Evolutionary conservation across 768 basidiomycete species (phyloP).

Genomic region (Paxillus rubicundulus): DNA sequence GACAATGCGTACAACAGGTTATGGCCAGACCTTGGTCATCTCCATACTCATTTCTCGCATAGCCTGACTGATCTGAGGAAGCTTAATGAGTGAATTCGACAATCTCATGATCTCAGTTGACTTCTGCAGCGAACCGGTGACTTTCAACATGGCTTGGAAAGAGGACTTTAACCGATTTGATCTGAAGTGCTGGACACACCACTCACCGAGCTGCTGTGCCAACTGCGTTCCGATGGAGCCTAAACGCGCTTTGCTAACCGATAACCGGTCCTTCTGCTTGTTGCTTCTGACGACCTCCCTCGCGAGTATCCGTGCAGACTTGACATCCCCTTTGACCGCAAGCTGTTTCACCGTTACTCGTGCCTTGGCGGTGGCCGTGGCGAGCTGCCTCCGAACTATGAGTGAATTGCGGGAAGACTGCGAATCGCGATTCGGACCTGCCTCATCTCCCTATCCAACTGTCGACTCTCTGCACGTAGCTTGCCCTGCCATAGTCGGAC

Average conservation of each 20-base stretch:
- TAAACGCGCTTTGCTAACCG: conserved; percentile 88
- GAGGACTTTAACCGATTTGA: not conserved
- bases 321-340: conserved; percentile 86
- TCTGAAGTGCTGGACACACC: not conserved
- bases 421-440: conserved; percentile 59
- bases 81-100: conserved; percentile 86
- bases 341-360: conserved; percentile 80
- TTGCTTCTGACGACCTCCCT: conserved; percentile 92
- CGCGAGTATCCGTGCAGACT: conserved; percentile 89
- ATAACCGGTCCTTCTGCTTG: conserved; percentile 90
- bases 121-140: conserved; percentile 96
- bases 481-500: conserved; percentile 90
- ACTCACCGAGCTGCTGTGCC: conserved; percentile 86
- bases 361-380: conserved; percentile 77
- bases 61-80: conserved; percentile 87
- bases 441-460: conserved; percentile 91
- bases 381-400: conserved; percentile 53
- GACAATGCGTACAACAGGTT: not conserved
- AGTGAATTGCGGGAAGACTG: conserved; percentile 11
- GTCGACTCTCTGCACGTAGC: conserved; percentile 76
- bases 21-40: conserved; percentile 84
- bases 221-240: conserved; percentile 90
- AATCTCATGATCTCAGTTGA: conserved; percentile 99
- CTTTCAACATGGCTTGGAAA: conserved; percentile 83
- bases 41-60: conserved; percentile 99